These are phyloP conservation scores for Zygnema cylindricum DNA, from an alignment of 139 green algal genomes.

Conservation along the genomic window DNA sequence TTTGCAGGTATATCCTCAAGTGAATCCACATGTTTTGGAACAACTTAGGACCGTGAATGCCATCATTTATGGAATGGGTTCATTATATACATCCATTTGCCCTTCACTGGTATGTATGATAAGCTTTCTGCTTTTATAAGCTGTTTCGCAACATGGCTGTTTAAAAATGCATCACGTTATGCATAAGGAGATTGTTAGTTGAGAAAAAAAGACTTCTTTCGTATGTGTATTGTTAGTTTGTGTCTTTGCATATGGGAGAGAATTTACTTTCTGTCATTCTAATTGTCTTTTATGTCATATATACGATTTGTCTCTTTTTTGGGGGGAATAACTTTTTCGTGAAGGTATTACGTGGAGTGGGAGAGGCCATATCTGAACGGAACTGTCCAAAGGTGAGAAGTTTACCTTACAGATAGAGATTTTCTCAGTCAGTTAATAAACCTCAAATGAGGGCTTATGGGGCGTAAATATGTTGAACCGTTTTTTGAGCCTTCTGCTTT, in stretches of 20 bases:
- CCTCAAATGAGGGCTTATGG: neutral
- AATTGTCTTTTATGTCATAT: neutral
- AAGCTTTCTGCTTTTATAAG: neutral
- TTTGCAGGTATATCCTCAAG: slow-evolving; percentile 81
- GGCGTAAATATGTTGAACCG: neutral
- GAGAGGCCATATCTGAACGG: slow-evolving; percentile 76
- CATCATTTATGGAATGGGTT: slow-evolving; percentile 97
- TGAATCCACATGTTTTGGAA: slow-evolving; percentile 75
- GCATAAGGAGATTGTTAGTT: too few relatives aligned
- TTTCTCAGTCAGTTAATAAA: neutral
- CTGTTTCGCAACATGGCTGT: neutral
- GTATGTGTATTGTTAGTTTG: neutral
- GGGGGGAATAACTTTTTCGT: neutral
- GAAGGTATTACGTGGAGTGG: slow-evolving; percentile 73
- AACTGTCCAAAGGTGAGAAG: slow-evolving; percentile 68
- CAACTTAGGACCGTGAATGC: slow-evolving; percentile 77
- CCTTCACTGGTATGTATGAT: slow-evolving; percentile 82
- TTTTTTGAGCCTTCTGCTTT: neutral
- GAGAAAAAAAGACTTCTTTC: slow-evolving; percentile 22
- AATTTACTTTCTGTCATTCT: neutral
- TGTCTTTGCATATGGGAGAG: neutral
- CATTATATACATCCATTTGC: slow-evolving; percentile 95
- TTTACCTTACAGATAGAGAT: too few relatives aligned
- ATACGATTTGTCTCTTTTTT: neutral
- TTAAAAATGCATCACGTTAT: neutral